Base-by-base conservation (phyloP, 1,139 yeast species). In the Lodderomyces jiufengensis region DNA sequence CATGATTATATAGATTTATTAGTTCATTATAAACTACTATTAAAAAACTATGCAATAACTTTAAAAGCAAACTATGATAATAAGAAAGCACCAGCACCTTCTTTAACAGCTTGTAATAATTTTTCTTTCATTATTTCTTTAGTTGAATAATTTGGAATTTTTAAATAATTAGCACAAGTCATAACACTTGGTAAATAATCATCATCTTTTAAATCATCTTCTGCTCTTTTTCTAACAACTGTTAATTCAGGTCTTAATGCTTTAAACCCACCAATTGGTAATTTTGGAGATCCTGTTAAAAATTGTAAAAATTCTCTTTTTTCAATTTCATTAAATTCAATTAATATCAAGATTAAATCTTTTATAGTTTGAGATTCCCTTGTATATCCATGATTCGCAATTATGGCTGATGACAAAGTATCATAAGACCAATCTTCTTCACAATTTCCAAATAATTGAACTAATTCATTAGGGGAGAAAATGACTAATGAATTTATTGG, bases 161-260 rank as follows among this genome's bases (percentile, higher is more conserved):
- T 92, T 46, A 92, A 70, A 54, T 92, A 92, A 56, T 92, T 92
- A 5, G 95, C 97, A 66, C 98, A 92, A 0, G 98, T 92, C 98
- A 92, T 92, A 3, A 92, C 98, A 61, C 96, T 87, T 2, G 98
- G 98, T 41, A 92, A 66, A 51, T 84, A 88, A 45, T 82, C 90
- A 57, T 92, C 95, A n/a, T 87, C 76, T 13, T 65, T 59, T 33
- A 75, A 55, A 1, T 76, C 78, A 39, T 71, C 79, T 42, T 90
- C 96, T 8, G 84, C 75, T 37, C 74, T 80, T 50, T 87, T 87
- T 46, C 88, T 66, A 2, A 92, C 98, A 30, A 92, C 92, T 0
- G 97, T 92, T 37, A 92, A 73, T 36, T 77, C 83, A 0, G 98
- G 98, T 33, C 76, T 71, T 39, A 92, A 66, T 1, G 86, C 75